A percentile compares a stretch with the other conserved stretches of the same genome.
Conservation (phyloP, 305 asterid genomes). For the Coffea humblotiana region DNA sequence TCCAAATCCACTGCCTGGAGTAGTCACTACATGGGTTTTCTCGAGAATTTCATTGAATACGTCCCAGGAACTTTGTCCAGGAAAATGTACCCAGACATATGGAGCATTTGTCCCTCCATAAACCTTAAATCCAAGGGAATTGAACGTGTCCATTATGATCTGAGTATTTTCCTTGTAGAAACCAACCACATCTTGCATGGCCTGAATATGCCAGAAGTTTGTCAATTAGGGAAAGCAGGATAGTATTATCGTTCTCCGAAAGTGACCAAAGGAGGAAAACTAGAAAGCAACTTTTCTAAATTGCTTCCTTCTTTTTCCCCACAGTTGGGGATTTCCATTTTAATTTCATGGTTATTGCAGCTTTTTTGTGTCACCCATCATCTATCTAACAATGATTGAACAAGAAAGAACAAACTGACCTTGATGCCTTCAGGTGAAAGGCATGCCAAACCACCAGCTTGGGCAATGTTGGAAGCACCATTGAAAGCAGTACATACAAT, state of each 20-base stretch:
- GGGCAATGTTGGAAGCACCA: slow-evolving; percentile 97
- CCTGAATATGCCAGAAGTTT: slow-evolving; percentile 42
- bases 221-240: neutral
- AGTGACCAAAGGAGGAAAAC: neutral
- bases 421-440: slow-evolving; percentile 85
- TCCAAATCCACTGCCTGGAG: slow-evolving; percentile 98
- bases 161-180: slow-evolving; percentile 90
- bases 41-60: slow-evolving; percentile 85
- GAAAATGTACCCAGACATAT: slow-evolving; percentile 89
- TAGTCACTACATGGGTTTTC: slow-evolving; percentile 91
- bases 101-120: slow-evolving; percentile 93
- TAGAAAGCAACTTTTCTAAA: neutral
- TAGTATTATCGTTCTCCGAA: neutral
- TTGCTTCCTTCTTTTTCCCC: neutral
- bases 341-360: neutral
- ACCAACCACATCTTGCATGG: slow-evolving; percentile 86
- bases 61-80: slow-evolving; percentile 94
- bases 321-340: neutral
- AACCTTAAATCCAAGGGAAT: slow-evolving; percentile 80
- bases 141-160: slow-evolving; percentile 79
- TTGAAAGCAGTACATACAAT: slow-evolving; percentile 88
- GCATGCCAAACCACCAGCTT: slow-evolving; percentile 93
- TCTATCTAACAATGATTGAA: neutral
- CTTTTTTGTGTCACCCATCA: neutral
- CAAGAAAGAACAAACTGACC: slow-evolving; percentile 39